These are phyloP conservation scores for Nitzschia sp. DNA, from an alignment of 108 stramenopile genomes.

Conservation along the genomic window DNA sequence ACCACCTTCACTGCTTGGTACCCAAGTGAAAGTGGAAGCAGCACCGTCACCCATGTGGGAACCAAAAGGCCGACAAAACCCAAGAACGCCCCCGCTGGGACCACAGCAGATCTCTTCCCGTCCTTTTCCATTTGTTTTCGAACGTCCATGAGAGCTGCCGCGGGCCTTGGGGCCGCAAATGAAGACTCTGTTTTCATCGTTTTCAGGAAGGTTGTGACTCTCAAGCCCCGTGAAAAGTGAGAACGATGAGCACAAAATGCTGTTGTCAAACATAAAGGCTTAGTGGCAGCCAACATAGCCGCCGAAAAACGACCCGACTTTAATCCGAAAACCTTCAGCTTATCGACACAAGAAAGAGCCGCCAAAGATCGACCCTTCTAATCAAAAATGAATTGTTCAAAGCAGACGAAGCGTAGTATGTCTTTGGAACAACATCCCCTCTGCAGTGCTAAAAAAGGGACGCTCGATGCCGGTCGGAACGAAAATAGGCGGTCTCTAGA, in stretches of 20 bases:
- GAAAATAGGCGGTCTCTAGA: too few relatives aligned
- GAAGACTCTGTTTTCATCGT: too few relatives aligned
- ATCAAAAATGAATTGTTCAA: too few relatives aligned
- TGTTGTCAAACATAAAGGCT: not conserved
- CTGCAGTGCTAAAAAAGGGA: too few relatives aligned
- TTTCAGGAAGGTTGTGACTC: not conserved
- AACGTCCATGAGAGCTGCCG: not conserved
- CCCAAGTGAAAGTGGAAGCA: conserved; percentile 44
- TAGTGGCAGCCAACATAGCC: not conserved
- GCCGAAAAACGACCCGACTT: not conserved
- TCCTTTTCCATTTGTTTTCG: conserved; percentile 4
- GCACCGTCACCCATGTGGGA: conserved; percentile 31
- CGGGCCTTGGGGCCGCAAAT: too few relatives aligned
- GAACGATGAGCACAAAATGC: not conserved
- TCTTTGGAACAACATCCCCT: too few relatives aligned
- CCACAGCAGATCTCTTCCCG: conserved; percentile 13
- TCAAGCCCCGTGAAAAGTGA: not conserved
- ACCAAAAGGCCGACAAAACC: conserved; percentile 19
- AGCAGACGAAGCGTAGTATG: too few relatives aligned
- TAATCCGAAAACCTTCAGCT: too few relatives aligned
- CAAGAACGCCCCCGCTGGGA: conserved; percentile 4
- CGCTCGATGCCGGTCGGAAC: too few relatives aligned
- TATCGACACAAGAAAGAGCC: too few relatives aligned
- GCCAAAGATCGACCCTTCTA: too few relatives aligned
- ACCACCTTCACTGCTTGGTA: conserved; percentile 48